Evolutionary conservation across 306 rosid genomes (phyloP).

Genomic region (Gastrolobium bilobum): DNA sequence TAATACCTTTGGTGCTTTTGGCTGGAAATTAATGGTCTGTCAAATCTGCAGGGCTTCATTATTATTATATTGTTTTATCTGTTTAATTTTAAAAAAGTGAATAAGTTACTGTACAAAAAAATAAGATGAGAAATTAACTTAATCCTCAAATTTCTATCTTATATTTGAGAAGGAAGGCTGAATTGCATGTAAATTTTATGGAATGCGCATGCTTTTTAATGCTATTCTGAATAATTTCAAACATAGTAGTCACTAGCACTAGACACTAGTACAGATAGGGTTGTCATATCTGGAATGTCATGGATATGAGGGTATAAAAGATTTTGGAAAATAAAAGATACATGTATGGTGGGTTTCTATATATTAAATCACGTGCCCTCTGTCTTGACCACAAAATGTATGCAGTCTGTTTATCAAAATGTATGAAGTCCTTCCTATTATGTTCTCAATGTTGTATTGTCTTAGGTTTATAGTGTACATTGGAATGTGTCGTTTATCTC

Average conservation of each 20-base stretch:
- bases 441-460: background rate
- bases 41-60: slow-evolving; percentile 11
- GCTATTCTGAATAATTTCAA: slow-evolving; percentile 10
- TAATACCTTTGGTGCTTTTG: background rate
- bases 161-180: slow-evolving; percentile 23
- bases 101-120: background rate
- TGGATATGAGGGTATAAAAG: background rate
- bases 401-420: background rate
- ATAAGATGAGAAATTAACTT: background rate
- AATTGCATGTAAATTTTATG: background rate
- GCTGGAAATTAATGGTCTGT: background rate
- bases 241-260: slow-evolving; percentile 8
- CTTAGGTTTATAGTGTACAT: background rate
- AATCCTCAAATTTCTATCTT: slow-evolving; percentile 37
- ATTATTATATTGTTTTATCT: background rate
- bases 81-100: background rate
- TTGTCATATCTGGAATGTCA: slow-evolving; percentile 21
- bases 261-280: background rate
- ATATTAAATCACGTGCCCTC: background rate
- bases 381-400: background rate
- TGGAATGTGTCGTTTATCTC: background rate
- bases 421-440: background rate
- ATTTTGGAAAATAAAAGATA: slow-evolving; percentile 9
- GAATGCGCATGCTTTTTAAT: slow-evolving; percentile 10
- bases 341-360: background rate